phyloP scores from a whole-genome alignment of 352 stramenopile species.

The Vaucheria bursata region DNA sequence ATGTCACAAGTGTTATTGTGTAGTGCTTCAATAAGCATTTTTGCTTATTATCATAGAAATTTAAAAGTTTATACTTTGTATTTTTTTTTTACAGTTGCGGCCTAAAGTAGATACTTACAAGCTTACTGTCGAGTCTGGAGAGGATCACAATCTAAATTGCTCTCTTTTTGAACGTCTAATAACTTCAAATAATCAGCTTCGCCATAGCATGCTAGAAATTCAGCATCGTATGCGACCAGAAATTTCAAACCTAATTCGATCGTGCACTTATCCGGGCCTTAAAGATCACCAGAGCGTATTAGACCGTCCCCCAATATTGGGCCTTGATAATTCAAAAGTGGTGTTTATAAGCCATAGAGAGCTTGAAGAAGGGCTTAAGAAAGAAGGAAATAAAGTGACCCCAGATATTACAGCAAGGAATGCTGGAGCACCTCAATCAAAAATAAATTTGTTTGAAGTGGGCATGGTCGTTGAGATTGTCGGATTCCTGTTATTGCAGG shows the following conservation, averaged over 20 bases:
- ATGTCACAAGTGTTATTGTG: no score
- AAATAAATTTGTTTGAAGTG: conserved; percentile 54
- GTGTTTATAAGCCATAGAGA: conserved; percentile 27
- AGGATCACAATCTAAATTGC: conserved; percentile 57
- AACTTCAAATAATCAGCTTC: neutral
- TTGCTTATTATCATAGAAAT: no score
- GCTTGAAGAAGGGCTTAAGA: conserved; percentile 10
- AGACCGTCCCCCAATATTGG: conserved; percentile 48
- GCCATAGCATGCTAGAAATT: conserved; percentile 46
- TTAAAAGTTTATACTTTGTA: no score
- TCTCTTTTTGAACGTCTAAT: conserved; percentile 66
- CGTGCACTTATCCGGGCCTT: conserved; percentile 54
- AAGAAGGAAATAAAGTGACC: neutral
- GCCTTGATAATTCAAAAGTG: conserved; percentile 44
- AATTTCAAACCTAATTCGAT: conserved; percentile 43
- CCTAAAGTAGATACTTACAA: conserved; percentile 59
- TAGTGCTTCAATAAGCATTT: no score
- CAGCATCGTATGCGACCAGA: conserved; percentile 66
- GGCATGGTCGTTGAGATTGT: conserved; percentile 56
- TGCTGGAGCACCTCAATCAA: conserved; percentile 9
- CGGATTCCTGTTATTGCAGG: conserved; percentile 59
- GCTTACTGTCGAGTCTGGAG: conserved; percentile 54
- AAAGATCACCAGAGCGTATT: conserved; percentile 53
- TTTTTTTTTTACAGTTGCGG: conserved; percentile 64
- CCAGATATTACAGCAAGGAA: conserved; percentile 2